These are phyloP conservation scores for Solanum hybrid DNA, from an alignment of 305 asterid genomes.

Conservation along the genomic window DNA sequence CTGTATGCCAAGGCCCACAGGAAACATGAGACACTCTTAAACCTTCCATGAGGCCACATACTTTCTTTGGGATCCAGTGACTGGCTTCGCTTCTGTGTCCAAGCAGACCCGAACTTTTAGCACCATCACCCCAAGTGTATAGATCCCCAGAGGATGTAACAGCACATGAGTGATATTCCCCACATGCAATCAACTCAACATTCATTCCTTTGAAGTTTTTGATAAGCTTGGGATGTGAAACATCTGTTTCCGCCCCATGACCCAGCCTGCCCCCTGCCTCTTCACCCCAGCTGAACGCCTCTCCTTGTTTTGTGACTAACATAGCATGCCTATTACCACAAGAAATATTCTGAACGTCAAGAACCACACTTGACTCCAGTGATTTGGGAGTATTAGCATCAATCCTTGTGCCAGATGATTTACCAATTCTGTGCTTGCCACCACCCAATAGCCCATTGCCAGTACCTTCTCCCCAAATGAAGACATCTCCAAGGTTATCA, in stretches of 20 bases:
- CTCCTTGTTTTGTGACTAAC: constrained; percentile 78
- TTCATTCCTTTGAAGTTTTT: constrained; percentile 47
- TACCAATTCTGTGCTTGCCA: constrained; percentile 28
- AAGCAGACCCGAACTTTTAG: constrained; percentile 47
- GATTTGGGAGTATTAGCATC: constrained; percentile 62
- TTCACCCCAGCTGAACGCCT: constrained; percentile 88
- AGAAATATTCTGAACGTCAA: constrained; percentile 59
- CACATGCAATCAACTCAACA: constrained; percentile 66
- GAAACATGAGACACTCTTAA: constrained; percentile 60
- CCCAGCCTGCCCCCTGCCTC: constrained; percentile 80
- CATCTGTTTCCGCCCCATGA: constrained; percentile 62
- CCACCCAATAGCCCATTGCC: constrained; percentile 65
- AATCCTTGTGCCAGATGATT: constrained; percentile 19
- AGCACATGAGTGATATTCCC: constrained; percentile 78
- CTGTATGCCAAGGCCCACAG: constrained; percentile 95
- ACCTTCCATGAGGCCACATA: constrained; percentile 53
- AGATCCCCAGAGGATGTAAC: constrained; percentile 71
- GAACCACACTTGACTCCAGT: constrained; percentile 61
- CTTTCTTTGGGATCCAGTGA: constrained; percentile 78
- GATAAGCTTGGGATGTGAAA: constrained; percentile 54
- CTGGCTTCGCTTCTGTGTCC: constrained; percentile 66
- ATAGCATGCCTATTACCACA: constrained; percentile 68
- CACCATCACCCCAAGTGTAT: constrained; percentile 82
- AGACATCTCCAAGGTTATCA: constrained; percentile 77
- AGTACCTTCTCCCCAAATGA: constrained; percentile 82